Conservation (phyloP, 2,329 filamentous ascomycete species). For the Talaromyces sp. region DNA sequence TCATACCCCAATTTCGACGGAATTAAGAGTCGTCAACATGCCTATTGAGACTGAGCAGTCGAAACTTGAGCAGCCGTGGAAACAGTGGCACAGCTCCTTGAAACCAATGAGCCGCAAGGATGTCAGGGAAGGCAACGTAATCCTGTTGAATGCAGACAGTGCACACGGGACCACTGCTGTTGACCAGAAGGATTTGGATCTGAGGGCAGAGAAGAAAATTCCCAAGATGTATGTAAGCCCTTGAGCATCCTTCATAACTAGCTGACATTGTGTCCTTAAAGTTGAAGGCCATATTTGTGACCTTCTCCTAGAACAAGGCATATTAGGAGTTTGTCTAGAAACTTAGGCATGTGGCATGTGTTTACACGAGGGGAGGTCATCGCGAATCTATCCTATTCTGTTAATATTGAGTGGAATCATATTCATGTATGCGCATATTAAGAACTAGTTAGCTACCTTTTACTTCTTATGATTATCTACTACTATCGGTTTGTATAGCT, state of each 20-base stretch:
- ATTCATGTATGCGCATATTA: neutral
- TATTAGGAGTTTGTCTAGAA: neutral
- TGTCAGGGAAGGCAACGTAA: neutral
- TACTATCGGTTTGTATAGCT: neutral
- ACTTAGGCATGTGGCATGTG: too few relatives aligned
- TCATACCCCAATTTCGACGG: neutral
- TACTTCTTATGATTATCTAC: neutral
- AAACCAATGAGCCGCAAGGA: conserved; percentile 2
- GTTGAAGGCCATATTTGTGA: neutral
- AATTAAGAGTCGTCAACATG: neutral
- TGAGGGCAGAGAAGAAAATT: conserved; percentile 2
- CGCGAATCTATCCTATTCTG: neutral
- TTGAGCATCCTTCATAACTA: neutral
- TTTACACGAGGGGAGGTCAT: neutral
- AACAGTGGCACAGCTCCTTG: conserved; percentile 2
- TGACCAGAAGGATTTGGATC: conserved; percentile 1
- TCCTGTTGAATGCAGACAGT: conserved; percentile 2
- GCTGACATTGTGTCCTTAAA: neutral
- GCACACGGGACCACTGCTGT: conserved; percentile 1
- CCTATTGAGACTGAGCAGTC: neutral
- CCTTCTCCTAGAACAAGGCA: neutral
- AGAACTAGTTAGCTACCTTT: neutral
- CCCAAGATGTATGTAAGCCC: conserved; percentile 1
- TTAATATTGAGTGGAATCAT: neutral
- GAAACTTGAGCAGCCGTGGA: conserved; percentile 2